Evolutionary conservation across 139 green algal species (phyloP), one percentile per base, ranked within the genome.

Genomic region (Pseudopediastrum boryanum): DNA sequence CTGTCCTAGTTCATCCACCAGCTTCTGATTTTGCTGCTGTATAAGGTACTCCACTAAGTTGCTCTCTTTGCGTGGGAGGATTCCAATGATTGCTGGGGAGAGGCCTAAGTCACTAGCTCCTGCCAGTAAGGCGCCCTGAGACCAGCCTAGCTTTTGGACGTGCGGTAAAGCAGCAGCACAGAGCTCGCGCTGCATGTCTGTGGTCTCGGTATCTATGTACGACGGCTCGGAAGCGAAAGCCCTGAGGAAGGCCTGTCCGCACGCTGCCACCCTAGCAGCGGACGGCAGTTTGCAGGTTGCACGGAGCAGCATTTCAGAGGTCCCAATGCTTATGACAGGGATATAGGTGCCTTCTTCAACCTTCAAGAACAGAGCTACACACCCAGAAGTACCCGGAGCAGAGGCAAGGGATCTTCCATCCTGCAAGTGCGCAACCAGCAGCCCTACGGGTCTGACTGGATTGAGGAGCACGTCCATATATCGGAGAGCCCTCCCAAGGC

Each of bases 31-130:
- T 82, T 86, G 87, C 21, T 71, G 52, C 2, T 71, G 25, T 6
- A 90, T 84, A 69, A 91, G 89, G 38, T 85, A 58, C 80, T 94
- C 75, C 21, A 94, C 88, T 2, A 94, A 67, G 16, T 90, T 54
- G 1, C 70, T 80, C 36, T 85, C 80, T 6, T 83, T 81, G 0
- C 80, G 64, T 0, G 72, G 38, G 13, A 94, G 67, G n/a, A 90
- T 63, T 3, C 84, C 88, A 4, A 61, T 58, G 1, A 79, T 62
- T 6, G 86, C 83, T 21, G 90, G 90, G 0, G 90, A 95, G 12
- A 94, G 71, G 23, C 71, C 59, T 52, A 94, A 51, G 35, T 94
- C 84, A 0, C 58, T 56, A 25, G 90, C 88, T n/a, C 84, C 90
- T 21, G 66, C 69, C 2, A 79, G 50, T 10, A 86, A 51, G 8